These are phyloP conservation scores for Aegle marmelos DNA, from an alignment of 345 rosid genomes.

Conservation along the genomic window DNA sequence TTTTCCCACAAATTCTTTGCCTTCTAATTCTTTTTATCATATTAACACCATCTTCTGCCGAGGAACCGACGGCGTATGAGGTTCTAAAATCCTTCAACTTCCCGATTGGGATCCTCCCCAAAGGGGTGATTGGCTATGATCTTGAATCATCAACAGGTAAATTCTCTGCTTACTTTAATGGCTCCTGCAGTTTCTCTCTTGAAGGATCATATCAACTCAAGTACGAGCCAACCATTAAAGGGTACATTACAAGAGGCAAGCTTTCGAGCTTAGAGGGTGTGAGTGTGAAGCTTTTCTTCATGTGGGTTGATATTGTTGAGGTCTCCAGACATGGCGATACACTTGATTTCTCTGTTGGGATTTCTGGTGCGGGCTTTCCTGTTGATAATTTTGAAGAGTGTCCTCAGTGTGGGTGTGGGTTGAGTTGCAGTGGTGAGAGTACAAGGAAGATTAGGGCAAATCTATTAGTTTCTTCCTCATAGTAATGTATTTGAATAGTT, in stretches of 20 bases:
- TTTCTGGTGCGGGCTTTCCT: conserved; percentile 59
- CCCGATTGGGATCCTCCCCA: conserved; percentile 58
- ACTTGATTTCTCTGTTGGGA: conserved; percentile 63
- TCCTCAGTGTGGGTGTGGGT: conserved; percentile 89
- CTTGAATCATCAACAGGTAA: conserved; percentile 44
- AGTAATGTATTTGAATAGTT: conserved; percentile 12
- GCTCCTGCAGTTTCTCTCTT: conserved; percentile 54
- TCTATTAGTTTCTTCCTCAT: conserved; percentile 39
- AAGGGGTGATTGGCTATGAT: conserved; percentile 47
- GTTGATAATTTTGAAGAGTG: conserved; percentile 61
- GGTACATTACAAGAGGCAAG: conserved; percentile 41
- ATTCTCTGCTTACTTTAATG: conserved; percentile 50
- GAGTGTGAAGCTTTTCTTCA: conserved; percentile 54
- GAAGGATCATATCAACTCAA: conserved; percentile 58
- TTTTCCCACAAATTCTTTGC: neutral
- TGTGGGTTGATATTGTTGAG: conserved; percentile 65
- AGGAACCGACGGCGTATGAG: conserved; percentile 47
- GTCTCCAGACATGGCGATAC: conserved; percentile 48
- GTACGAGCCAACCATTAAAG: conserved; percentile 47
- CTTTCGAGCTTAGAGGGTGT: conserved; percentile 49
- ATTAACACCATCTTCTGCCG: conserved; percentile 3
- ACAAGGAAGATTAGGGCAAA: conserved; percentile 20
- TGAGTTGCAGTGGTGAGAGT: conserved; percentile 44
- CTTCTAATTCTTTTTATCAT: conserved; percentile 7
- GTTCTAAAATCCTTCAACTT: conserved; percentile 38